A percentile compares a stretch with the other conserved stretches of the same genome.
Conservation (phyloP, 768 basidiomycete genomes). For the Mycena epipterygia region DNA sequence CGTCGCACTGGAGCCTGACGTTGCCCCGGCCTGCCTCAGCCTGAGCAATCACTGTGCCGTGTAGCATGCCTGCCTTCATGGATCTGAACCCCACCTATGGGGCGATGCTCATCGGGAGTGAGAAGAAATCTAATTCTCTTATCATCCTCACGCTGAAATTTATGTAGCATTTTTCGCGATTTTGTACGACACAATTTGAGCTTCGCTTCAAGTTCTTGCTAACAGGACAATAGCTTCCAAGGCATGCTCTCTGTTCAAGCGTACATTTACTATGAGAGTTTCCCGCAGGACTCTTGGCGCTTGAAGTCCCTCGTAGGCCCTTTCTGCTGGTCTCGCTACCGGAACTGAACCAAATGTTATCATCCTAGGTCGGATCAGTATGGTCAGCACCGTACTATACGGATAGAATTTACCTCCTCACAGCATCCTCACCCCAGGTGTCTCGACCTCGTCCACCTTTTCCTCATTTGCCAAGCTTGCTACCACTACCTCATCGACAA, state of each 20-base stretch:
- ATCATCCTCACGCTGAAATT: background rate
- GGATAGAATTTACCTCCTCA: background rate
- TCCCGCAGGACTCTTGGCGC: constrained; percentile 4
- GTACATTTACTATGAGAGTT: constrained; percentile 19
- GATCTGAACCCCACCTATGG: constrained; percentile 6
- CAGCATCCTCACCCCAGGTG: constrained; percentile 29
- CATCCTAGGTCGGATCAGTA: constrained; percentile 1
- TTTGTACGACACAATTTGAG: background rate
- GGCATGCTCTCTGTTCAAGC: constrained; percentile 31
- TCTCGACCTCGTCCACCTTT: constrained; percentile 35
- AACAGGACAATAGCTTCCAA: constrained; percentile 5
- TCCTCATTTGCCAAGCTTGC: constrained; percentile 33
- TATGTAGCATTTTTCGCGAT: background rate
- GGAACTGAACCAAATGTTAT: background rate
- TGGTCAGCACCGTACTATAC: constrained; percentile 22
- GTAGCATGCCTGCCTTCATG: too few relatives aligned
- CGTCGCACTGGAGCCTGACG: too few relatives aligned
- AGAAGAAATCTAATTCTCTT: background rate
- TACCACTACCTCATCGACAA: constrained; percentile 39
- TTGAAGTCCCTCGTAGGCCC: constrained; percentile 32
- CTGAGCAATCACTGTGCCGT: too few relatives aligned
- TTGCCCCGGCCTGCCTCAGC: too few relatives aligned
- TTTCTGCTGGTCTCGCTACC: background rate
- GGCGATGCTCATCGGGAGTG: background rate
- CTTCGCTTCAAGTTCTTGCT: background rate